These are phyloP conservation scores for Senna tora DNA, from an alignment of 306 rosid species.

Conservation along the genomic window DNA sequence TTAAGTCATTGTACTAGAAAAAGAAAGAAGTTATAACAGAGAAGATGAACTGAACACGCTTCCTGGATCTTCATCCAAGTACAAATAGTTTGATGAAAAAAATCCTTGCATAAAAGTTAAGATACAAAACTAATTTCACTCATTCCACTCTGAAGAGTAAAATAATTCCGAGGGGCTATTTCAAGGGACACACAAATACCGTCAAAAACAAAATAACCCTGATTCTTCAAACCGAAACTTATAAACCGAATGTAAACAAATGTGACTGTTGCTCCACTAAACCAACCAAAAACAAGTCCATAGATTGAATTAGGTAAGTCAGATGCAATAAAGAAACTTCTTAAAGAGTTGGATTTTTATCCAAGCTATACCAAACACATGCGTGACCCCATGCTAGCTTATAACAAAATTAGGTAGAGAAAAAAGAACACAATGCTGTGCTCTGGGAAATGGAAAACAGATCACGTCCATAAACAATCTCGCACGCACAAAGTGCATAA, in stretches of 20 bases:
- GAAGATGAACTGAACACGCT: not conserved
- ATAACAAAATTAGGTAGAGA: not conserved
- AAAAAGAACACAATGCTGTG: not conserved
- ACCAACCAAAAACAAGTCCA: not conserved
- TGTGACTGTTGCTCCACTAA: not conserved
- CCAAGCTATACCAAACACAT: not conserved
- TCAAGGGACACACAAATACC: not conserved
- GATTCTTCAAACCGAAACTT: not conserved
- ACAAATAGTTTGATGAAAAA: not conserved
- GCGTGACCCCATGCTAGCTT: not conserved
- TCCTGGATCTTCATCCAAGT: not conserved
- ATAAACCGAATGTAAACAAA: not conserved
- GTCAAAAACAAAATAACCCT: not conserved
- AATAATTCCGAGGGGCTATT: not conserved
- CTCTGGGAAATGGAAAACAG: not conserved
- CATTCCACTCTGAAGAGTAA: not conserved
- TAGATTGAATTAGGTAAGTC: not conserved
- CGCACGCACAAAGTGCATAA: not conserved
- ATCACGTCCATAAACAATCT: not conserved
- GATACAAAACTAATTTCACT: not conserved
- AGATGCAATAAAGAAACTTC: not conserved
- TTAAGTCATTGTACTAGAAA: not conserved
- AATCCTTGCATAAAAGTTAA: not conserved
- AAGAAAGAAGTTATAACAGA: not conserved
- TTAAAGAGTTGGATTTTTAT: not conserved